Evolutionary conservation across 306 rosid genomes (phyloP).

Genomic region (Ormosia semicastrata): DNA sequence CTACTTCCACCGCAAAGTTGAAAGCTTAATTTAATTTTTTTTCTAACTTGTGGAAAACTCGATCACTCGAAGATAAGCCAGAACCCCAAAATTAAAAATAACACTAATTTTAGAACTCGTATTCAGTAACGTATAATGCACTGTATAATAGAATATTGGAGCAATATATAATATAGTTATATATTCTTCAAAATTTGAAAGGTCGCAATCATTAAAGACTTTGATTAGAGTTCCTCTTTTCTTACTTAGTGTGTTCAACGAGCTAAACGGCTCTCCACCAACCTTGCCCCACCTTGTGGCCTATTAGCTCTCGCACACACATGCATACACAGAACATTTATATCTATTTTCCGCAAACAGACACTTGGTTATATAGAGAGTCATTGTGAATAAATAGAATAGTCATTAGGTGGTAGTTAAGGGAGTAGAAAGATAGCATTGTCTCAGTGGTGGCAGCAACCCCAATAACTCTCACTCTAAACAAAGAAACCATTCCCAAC

Average conservation of each 20-base stretch:
- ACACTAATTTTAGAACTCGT: background rate
- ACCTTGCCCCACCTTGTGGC: conserved; percentile 51
- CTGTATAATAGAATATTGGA: background rate
- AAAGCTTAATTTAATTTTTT: conserved; percentile 6
- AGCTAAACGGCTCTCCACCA: conserved; percentile 69
- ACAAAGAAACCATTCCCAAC: conserved; percentile 23
- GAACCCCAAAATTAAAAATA: background rate
- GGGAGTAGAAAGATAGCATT: conserved; percentile 51
- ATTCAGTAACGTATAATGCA: background rate
- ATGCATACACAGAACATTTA: background rate
- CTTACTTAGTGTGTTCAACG: conserved; percentile 47
- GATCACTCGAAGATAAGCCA: conserved; percentile 13
- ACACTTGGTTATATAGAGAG: background rate
- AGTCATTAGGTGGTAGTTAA: conserved; percentile 59
- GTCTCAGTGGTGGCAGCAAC: conserved; percentile 60
- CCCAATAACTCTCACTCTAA: conserved; percentile 41
- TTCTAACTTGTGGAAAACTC: conserved; percentile 30
- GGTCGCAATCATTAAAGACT: conserved; percentile 34
- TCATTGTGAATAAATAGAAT: conserved; percentile 28
- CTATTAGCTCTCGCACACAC: background rate
- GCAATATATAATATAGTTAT: background rate
- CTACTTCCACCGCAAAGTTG: conserved; percentile 56
- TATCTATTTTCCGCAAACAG: background rate
- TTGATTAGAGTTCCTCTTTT: conserved; percentile 21
- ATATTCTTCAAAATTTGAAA: background rate